These are phyloP conservation scores for Ascomycota sp. DNA, from an alignment of 2,329 filamentous ascomycete species.

Conservation along the genomic window DNA sequence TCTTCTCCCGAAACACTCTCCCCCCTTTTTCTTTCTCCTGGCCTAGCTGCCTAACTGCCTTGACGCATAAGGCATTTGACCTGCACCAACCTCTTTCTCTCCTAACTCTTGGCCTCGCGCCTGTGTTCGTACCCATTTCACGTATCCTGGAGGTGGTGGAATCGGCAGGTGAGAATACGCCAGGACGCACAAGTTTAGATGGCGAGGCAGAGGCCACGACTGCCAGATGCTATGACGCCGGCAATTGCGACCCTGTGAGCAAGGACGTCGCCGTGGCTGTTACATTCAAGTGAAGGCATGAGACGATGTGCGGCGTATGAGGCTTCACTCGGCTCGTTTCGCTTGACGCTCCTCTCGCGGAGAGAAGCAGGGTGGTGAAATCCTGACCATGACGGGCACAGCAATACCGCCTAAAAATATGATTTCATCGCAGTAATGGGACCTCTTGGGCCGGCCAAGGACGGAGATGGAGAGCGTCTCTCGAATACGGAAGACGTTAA, in stretches of 20 bases:
- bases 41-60: constrained; percentile 3
- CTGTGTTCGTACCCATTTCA: no score
- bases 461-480: neutral
- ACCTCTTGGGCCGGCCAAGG: constrained; percentile 1
- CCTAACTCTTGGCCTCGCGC: no score
- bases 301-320: constrained; percentile 1
- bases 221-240: constrained; percentile 1
- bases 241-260: constrained; percentile 1
- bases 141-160: no score
- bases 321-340: constrained; percentile 3
- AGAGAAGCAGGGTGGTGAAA: constrained; percentile 7
- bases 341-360: constrained; percentile 2
- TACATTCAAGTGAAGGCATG: constrained; percentile 1
- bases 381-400: constrained; percentile 7
- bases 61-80: constrained; percentile 7
- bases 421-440: constrained; percentile 10
- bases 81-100: constrained; percentile 5
- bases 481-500: neutral
- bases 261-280: constrained; percentile 2
- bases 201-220: neutral
- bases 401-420: constrained; percentile 16
- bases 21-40: constrained; percentile 4
- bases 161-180: no score
- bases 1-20: constrained; percentile 3
- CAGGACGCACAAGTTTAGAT: no score